Base-by-base conservation (phyloP, 192 early-diverging fungal genomes). In the Umbelopsis vinacea region DNA sequence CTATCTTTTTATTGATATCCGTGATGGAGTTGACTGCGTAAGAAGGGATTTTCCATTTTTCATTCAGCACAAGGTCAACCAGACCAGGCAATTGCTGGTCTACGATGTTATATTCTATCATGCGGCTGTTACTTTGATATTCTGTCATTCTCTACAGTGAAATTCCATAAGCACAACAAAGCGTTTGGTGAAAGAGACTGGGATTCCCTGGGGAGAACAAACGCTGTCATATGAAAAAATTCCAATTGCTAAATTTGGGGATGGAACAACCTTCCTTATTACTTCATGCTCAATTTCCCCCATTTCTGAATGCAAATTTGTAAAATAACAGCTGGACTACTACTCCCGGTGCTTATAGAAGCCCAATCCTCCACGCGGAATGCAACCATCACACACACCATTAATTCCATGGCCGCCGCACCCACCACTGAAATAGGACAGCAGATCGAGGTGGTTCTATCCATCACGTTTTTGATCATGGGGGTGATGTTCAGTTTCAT, bases 331-430 rank as follows among this genome's bases (percentile, higher is more conserved):
- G 33, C 29, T 4, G 57, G 14, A 4, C 0, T 63, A 19, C 17
- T 63, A 63, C 26, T 63, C 17, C 57, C 57, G 29, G 26, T 35
- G 29, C 57, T 63, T 9, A 63, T 63, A 63, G 26, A 63, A 63
- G 57, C 57, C 3, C 57, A 63, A 63, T 14, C 29, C 14, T 3
- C 4, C 11, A 63, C 57, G 4, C 38, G 35, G 14, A 63, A 63
- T 17, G 33, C 24, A 37, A 63, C 57, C 3, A 35, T 63, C 4
- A 17, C 33, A 37, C 33, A 29, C 2, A 63, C 57, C 10, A n/a
- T 37, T 37, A 8, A 14, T 12, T 63, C 57, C 33, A 63, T n/a
- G 57, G 29, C 26, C 33, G 57, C 26, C 17, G 33, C 29, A 35
- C 57, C 57, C 26, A 35, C 26, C 14, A 63, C 57, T 29, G 57